Percentiles rank a stretch among this genome's conserved stretches.
phyloP scores from a whole-genome alignment of 2,329 filamentous ascomycete genomes.

The Fonsecaea erecta region DNA sequence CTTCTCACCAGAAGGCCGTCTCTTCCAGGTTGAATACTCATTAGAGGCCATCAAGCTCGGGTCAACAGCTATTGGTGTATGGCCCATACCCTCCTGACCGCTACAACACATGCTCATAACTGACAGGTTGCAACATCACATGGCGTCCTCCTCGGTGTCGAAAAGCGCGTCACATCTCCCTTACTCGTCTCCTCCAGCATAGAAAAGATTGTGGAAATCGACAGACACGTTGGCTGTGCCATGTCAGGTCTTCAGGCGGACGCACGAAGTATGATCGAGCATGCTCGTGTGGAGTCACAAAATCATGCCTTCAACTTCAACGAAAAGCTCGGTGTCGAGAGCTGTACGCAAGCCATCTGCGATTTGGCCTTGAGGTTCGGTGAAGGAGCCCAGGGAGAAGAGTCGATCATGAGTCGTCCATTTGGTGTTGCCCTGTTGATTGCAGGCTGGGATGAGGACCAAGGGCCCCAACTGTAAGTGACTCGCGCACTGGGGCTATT shows the following conservation, averaged over 20 bases:
- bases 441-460: conserved; percentile 92
- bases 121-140: conserved; percentile 80
- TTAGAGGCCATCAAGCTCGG: conserved; percentile 99
- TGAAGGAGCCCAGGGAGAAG: conserved; percentile 94
- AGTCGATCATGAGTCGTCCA: conserved; percentile 97
- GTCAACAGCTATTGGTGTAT: conserved; percentile 92
- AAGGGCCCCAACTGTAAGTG: conserved; percentile 78
- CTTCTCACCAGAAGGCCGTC: conserved; percentile 98
- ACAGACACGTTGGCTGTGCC: conserved; percentile 97
- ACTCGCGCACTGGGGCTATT: neutral
- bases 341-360: conserved; percentile 98
- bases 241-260: conserved; percentile 98
- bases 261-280: conserved; percentile 96
- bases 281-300: conserved; percentile 96
- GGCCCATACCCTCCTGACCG: conserved; percentile 36
- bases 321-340: conserved; percentile 92
- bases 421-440: conserved; percentile 97
- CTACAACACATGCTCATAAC: neutral
- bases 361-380: conserved; percentile 95
- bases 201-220: conserved; percentile 99
- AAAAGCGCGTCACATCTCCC: conserved; percentile 98
- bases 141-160: conserved; percentile 94
- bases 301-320: conserved; percentile 98
- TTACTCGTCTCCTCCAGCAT: conserved; percentile 97
- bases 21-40: conserved; percentile 99